phyloP scores from a whole-genome alignment of 208 protist genomes.

The Angomonas deanei region DNA sequence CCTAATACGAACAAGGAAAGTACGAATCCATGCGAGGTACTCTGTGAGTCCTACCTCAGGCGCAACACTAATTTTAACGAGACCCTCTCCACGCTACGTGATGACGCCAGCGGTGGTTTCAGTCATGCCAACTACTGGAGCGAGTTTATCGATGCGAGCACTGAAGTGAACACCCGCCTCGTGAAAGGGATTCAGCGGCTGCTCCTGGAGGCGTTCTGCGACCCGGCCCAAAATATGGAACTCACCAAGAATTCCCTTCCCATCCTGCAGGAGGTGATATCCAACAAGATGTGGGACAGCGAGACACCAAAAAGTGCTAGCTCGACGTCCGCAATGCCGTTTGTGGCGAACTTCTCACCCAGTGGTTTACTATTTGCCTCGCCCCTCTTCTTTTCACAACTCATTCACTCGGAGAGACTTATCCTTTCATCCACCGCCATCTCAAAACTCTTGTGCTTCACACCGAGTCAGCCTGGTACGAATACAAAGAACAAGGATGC shows the following conservation, averaged over 20 bases:
- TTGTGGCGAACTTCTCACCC: constrained; percentile 49
- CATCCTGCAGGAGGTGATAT: background rate
- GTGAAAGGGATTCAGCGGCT: background rate
- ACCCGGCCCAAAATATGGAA: too few species aligned
- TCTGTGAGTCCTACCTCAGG: background rate
- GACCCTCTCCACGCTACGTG: background rate
- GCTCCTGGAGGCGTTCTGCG: background rate
- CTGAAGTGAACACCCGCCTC: constrained; percentile 1
- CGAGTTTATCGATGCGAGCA: background rate
- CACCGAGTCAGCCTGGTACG: too few species aligned
- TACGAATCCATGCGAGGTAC: background rate
- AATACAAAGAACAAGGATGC: too few species aligned
- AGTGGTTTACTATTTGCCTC: constrained; percentile 53
- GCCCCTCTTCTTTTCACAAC: constrained; percentile 18
- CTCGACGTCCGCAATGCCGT: background rate
- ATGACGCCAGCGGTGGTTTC: background rate
- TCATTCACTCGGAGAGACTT: constrained; percentile 32
- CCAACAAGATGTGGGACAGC: background rate
- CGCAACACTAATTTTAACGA: background rate
- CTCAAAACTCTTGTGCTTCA: too few species aligned
- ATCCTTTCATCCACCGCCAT: constrained; percentile 42
- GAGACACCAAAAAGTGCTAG: background rate
- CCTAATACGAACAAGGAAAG: too few species aligned
- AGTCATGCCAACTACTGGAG: background rate
- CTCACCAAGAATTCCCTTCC: background rate